Evolutionary conservation across 305 asterid genomes (phyloP).

Genomic region (Solanum hybrid): DNA sequence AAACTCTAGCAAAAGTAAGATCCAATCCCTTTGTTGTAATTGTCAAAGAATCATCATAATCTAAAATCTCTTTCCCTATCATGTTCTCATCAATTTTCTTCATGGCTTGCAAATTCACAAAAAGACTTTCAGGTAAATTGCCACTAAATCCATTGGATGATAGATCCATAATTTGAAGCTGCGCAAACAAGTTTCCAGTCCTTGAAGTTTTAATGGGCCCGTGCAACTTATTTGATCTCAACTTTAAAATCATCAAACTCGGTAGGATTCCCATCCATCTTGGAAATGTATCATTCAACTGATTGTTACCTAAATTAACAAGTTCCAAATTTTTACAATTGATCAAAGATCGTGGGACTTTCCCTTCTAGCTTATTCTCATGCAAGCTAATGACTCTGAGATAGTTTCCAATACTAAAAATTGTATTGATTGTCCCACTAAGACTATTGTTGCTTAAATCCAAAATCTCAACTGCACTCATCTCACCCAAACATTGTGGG

Average conservation of each 20-base stretch:
- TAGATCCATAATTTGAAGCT: not conserved
- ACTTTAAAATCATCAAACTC: not conserved
- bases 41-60: no score
- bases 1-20: no score
- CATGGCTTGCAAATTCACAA: not conserved
- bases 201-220: not conserved
- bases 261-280: constrained; percentile 9
- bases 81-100: not conserved
- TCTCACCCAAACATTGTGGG: no score
- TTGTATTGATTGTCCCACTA: no score
- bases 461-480: rapidly evolving
- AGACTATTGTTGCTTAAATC: no score
- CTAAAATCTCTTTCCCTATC: no score
- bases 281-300: constrained; percentile 6
- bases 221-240: constrained; percentile 10
- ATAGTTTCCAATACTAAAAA: no score
- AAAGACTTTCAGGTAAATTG: not conserved
- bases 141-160: constrained; percentile 7
- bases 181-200: not conserved
- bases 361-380: no score
- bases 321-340: not conserved
- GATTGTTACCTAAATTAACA: not conserved
- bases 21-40: no score
- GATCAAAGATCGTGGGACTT: not conserved
- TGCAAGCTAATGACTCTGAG: rapidly evolving